These are phyloP conservation scores for Sporothrix pseudoabietina DNA, from an alignment of 2,329 filamentous ascomycete species.

Conservation along the genomic window DNA sequence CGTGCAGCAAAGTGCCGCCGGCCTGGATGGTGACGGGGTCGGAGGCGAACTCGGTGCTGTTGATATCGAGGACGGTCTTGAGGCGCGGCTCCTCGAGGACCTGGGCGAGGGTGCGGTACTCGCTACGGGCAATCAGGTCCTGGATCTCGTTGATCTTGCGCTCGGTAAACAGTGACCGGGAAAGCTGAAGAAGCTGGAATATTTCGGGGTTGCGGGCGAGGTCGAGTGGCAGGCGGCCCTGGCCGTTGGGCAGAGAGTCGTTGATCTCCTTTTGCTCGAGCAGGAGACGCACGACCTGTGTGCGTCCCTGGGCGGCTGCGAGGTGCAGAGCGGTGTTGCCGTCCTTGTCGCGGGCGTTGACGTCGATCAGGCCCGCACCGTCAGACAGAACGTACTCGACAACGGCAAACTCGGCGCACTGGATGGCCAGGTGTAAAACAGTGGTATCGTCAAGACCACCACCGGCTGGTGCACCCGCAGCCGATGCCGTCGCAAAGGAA, in stretches of 20 bases:
- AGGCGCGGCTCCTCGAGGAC: constrained; percentile 83
- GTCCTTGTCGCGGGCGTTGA: constrained; percentile 89
- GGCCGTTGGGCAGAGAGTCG: constrained; percentile 81
- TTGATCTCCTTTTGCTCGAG: constrained; percentile 83
- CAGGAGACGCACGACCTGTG: constrained; percentile 77
- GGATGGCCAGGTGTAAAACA: constrained; percentile 88
- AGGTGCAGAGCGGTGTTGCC: constrained; percentile 93
- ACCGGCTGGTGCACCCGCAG: constrained; percentile 42
- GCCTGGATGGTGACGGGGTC: constrained; percentile 75
- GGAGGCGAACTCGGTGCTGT: constrained; percentile 83
- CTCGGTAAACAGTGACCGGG: constrained; percentile 87
- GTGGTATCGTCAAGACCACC: constrained; percentile 75
- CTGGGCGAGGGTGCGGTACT: constrained; percentile 77
- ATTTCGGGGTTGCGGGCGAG: constrained; percentile 90
- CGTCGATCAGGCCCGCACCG: constrained; percentile 66
- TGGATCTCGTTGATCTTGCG: constrained; percentile 83
- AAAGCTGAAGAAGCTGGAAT: constrained; percentile 90
- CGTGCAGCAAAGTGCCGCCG: constrained; percentile 91
- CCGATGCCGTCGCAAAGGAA: constrained; percentile 48
- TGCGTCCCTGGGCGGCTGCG: constrained; percentile 79
- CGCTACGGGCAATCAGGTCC: constrained; percentile 67
- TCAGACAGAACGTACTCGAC: constrained; percentile 92
- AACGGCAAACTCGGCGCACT: constrained; percentile 89
- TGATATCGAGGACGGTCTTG: constrained; percentile 86
- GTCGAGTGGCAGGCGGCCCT: constrained; percentile 83